Evolutionary conservation across 1,139 yeast genomes (phyloP), one percentile per base, ranked within the genome.

Genomic region (Sugiyamaella japonica): DNA sequence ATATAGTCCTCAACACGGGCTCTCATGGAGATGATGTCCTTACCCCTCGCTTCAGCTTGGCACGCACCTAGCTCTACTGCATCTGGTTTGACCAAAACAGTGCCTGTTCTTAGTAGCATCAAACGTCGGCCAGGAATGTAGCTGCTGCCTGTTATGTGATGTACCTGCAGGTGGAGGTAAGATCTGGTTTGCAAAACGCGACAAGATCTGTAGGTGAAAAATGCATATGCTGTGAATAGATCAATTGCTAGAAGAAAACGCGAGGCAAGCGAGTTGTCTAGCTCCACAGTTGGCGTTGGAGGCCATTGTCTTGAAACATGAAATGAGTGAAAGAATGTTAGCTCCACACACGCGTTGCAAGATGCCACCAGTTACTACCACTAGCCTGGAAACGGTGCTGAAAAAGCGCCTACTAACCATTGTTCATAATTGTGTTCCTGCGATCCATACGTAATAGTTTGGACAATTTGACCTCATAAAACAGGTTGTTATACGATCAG

Each of bases 141-240:
- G 7, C 34, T 29, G n/a, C n/a, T 12, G 9, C 16, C 15, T 32
- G 6, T 20, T 20, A 20, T 20, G 25, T 20, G 25, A 20, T 20
- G 17, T 20, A 9, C n/a, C n/a, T 45, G 49, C 49, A 45, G 49
- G 49, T 45, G 7, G 3, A 29, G 34, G 34, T 10, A 29, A 29
- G 34, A 29, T 29, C 34, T 29, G n/a, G n/a, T 29, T 28, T 10
- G 4, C 25, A 8, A 38, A 38, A 38, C 17, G n/a, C 28, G 41
- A 38, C 28, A 38, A 38, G 41, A 38, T 38, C 41, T 38, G 41
- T 38, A 17, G 25, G 25, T 15, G 41, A 38, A 38, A 36, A 38
- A 38, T 38, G 41, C 38, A 34, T 34, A 34, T 29, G 38, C 9
- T 2, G 8, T 34, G 38, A n/a, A 34, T 4, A 12, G 16, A 34